Conservation (phyloP, 805 yeast genomes). For the Yarrowia deformans region DNA sequence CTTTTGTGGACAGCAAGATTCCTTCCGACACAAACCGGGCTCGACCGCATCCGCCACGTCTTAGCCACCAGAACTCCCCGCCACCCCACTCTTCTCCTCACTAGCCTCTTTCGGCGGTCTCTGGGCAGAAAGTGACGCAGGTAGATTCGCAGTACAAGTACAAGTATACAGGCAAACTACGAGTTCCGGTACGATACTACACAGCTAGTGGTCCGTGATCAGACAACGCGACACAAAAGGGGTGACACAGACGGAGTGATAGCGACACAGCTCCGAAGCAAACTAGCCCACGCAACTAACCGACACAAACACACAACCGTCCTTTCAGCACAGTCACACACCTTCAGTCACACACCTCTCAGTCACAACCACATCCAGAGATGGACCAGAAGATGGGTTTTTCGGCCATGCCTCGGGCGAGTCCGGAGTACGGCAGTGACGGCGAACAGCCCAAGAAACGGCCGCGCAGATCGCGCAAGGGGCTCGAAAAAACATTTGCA, state of each 20-base stretch:
- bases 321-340: background rate
- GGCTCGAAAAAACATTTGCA: slow-evolving; percentile 46
- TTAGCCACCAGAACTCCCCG: no score
- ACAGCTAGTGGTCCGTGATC: background rate
- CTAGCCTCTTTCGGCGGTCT: background rate
- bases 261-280: background rate
- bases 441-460: slow-evolving; percentile 41
- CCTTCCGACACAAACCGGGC: background rate
- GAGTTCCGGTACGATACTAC: no score
- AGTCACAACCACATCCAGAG: background rate
- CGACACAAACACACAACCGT: background rate
- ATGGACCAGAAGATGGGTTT: slow-evolving; percentile 13
- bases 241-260: background rate
- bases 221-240: background rate
- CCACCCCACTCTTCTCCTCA: background rate
- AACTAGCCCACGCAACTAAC: no score
- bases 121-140: slow-evolving; percentile 21
- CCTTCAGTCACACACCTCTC: background rate
- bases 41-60: background rate
- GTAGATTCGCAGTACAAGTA: slow-evolving; percentile 7
- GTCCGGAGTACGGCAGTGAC: slow-evolving; percentile 28
- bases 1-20: no score
- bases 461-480: slow-evolving; percentile 46
- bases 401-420: slow-evolving; percentile 24
- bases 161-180: background rate